phyloP scores from a whole-genome alignment of 139 green algal species.

The Limnomonas spitsbergensis region DNA sequence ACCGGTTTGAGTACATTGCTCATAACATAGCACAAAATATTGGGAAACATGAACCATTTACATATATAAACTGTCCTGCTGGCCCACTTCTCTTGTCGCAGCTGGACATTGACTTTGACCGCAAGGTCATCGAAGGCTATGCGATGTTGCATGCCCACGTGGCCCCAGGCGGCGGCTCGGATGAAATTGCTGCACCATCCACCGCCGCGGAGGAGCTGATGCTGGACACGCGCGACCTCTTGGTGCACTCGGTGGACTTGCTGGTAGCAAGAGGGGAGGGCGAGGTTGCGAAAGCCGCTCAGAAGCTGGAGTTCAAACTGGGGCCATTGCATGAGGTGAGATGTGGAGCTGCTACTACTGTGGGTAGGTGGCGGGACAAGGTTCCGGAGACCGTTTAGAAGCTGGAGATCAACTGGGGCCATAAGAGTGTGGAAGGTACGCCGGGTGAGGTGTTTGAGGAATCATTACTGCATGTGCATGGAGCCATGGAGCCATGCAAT shows the following conservation, averaged over 20 bases:
- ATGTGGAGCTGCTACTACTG: background rate
- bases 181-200: background rate
- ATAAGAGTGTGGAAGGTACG: no score
- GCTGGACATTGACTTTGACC: slow-evolving; percentile 45
- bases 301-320: background rate
- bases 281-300: background rate
- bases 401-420: no score
- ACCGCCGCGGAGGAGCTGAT: slow-evolving; percentile 29
- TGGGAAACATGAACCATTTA: slow-evolving; percentile 18
- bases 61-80: background rate
- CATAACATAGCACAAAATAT: background rate
- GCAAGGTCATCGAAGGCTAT: slow-evolving; percentile 46
- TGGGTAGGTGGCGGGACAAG: no score
- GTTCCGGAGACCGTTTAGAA: no score
- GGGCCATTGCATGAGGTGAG: background rate
- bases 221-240: slow-evolving; percentile 62
- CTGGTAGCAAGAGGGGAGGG: slow-evolving; percentile 4
- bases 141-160: slow-evolving; percentile 28
- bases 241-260: slow-evolving; percentile 31
- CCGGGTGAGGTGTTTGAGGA: no score
- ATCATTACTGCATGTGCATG: no score
- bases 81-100: slow-evolving; percentile 22
- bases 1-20: background rate
- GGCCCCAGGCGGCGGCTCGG: background rate
- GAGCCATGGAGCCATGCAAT: no score